Conservation (phyloP, 352 stramenopile genomes). For the Blastocystis sp. region DNA sequence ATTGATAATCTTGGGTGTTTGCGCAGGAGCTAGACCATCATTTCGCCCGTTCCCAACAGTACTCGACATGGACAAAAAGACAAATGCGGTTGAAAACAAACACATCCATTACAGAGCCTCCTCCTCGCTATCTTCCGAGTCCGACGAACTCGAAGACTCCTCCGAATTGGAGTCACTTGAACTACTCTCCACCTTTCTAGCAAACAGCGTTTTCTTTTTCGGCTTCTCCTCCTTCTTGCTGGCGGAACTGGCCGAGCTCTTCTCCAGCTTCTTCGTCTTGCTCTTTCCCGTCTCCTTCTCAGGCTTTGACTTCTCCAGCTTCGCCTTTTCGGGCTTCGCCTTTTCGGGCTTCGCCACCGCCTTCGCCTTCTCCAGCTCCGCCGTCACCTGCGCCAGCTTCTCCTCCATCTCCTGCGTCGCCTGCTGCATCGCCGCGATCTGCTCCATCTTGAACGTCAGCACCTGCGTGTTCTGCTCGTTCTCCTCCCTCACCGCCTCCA, state of each 20-base stretch:
- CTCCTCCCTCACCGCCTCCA: conserved; percentile 13
- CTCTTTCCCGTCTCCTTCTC: neutral
- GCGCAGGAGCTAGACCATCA: neutral
- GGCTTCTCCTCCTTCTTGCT: neutral
- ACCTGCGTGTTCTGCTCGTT: conserved; percentile 40
- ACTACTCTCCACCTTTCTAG: neutral
- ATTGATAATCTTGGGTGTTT: conserved; percentile 6
- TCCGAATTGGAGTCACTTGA: too few relatives aligned
- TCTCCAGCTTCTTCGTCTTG: neutral
- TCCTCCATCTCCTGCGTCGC: conserved; percentile 32
- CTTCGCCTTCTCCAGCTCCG: conserved; percentile 11
- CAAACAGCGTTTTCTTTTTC: neutral
- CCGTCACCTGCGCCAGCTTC: neutral
- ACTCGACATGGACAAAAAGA: neutral
- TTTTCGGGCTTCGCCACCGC: neutral
- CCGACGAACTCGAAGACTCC: too few relatives aligned
- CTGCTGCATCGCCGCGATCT: conserved; percentile 42
- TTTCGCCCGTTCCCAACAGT: too few relatives aligned
- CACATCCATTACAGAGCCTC: neutral
- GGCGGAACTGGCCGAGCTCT: neutral
- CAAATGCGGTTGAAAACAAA: neutral
- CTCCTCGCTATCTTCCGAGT: neutral
- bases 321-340: neutral
- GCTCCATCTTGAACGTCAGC: conserved; percentile 30
- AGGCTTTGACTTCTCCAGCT: neutral